These are phyloP conservation scores for Aspergillus sp. DNA, from an alignment of 2,329 filamentous ascomycete species.

Conservation along the genomic window DNA sequence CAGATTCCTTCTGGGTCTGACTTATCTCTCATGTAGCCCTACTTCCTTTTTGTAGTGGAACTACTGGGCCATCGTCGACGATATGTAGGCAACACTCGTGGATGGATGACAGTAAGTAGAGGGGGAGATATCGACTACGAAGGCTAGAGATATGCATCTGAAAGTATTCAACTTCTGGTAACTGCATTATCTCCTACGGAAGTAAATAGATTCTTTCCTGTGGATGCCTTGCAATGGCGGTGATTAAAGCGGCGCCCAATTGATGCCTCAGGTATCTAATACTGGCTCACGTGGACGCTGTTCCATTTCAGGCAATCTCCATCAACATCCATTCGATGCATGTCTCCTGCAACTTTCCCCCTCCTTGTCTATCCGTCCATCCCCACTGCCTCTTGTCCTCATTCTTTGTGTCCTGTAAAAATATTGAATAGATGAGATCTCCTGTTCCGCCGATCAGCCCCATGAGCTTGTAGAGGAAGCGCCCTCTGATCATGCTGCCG, in stretches of 20 bases:
- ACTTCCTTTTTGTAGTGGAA: no score
- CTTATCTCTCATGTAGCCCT: no score
- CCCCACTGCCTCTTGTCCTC: background rate
- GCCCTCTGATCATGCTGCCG: background rate
- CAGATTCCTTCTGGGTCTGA: no score
- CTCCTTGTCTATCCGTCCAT: background rate
- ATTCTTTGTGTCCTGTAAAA: background rate
- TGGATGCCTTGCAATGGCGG: no score
- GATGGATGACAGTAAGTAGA: no score
- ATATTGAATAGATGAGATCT: background rate
- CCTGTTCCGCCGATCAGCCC: background rate
- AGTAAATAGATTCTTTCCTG: no score
- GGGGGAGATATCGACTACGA: no score
- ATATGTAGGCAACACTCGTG: no score
- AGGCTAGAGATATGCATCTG: no score
- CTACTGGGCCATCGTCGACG: no score
- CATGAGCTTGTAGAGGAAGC: background rate
- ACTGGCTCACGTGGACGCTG: slow-evolving; percentile 2
- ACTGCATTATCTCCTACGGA: no score
- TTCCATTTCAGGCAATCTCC: slow-evolving; percentile 2
- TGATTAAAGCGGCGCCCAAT: background rate
- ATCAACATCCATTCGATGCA: background rate
- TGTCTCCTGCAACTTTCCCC: background rate
- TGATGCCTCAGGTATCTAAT: slow-evolving; percentile 5
- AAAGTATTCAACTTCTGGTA: no score